Evolutionary conservation across 345 rosid genomes (phyloP), one percentile per base, ranked within the genome.

Genomic region (Rubroshorea leprosula): DNA sequence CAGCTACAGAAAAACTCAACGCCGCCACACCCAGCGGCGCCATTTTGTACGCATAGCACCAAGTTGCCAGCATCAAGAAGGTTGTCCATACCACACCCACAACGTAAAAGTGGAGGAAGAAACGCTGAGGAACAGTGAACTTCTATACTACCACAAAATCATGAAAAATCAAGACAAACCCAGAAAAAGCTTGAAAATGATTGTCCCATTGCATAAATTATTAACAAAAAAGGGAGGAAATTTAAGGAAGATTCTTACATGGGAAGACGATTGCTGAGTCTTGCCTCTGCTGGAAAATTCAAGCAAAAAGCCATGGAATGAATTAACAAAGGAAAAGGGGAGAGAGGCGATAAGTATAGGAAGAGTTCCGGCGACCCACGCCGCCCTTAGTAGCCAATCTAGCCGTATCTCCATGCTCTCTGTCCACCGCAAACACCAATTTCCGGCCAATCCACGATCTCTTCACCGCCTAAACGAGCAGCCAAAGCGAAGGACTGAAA

Each of bases 71-170:
- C 26, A 74, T 53, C 57, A 74, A 54, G 44, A 46, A 3, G 1
- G 75, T 58, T 1, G 78, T 70, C 75, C 72, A 74, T 8, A 51
- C 63, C 67, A 59, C 64, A 44, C 48, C 75, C 54, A 74, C 26
- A 53, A 70, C 17, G 38, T 67, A 70, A 13, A 74, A 74, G 50
- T 70, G 78, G 11, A 54, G 54, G 58, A 74, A 74, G 69, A 67
- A 70, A 21, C 69, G 63, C 27, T 70, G 75, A 23, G 75, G 78
- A 63, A 74, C 72, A 3, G 72, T 66, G 64, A 70, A 63, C 46
- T 61, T 74, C 78, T 74, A 65, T 29, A 29, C 19, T 19, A 24
- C 22, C 57, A 43, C 19, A 61, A 38, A 51, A 45, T 13, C 14
- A 12, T 29, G 3, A 63, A 18, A 39, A 0, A 60, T 13, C 43